Evolutionary conservation across 257 asterid species (phyloP).

Genomic region (Solanum piurae): DNA sequence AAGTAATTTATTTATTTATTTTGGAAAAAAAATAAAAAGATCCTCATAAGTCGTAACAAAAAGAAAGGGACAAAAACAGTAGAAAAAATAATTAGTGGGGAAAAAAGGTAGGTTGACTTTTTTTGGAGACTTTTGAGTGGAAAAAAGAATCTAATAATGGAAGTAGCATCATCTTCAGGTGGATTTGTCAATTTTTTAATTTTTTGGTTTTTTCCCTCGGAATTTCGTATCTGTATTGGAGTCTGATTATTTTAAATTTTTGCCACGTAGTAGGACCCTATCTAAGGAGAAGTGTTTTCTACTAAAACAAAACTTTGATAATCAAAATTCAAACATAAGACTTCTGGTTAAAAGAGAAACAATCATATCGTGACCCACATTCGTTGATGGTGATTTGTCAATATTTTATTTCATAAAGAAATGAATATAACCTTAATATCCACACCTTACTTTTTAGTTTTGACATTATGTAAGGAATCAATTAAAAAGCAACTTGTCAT

Average conservation of each 20-base stretch:
- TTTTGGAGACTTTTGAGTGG: not conserved
- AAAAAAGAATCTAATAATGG: not conserved
- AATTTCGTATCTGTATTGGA: rapidly evolving
- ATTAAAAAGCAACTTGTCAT: not conserved
- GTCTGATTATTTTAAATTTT: rapidly evolving
- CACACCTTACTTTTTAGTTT: not conserved
- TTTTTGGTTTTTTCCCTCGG: too few species aligned
- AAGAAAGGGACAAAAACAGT: not conserved
- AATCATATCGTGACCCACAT: too few species aligned
- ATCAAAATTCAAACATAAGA: too few species aligned
- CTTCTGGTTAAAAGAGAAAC: too few species aligned
- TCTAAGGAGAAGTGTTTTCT: too few species aligned
- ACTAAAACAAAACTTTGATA: too few species aligned
- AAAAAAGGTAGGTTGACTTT: not conserved
- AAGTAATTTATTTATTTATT: too few species aligned
- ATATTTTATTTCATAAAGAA: not conserved
- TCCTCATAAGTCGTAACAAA: not conserved
- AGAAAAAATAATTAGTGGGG: not conserved
- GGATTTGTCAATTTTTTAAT: not conserved
- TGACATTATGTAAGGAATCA: not conserved
- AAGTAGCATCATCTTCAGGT: not conserved
- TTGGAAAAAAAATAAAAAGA: too few species aligned
- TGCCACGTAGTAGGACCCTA: rapidly evolving
- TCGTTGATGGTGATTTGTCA: not conserved
- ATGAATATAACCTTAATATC: not conserved